Evolutionary conservation across 78 protist genomes (phyloP).

Genomic region (Tieghemostelium lacteum): DNA sequence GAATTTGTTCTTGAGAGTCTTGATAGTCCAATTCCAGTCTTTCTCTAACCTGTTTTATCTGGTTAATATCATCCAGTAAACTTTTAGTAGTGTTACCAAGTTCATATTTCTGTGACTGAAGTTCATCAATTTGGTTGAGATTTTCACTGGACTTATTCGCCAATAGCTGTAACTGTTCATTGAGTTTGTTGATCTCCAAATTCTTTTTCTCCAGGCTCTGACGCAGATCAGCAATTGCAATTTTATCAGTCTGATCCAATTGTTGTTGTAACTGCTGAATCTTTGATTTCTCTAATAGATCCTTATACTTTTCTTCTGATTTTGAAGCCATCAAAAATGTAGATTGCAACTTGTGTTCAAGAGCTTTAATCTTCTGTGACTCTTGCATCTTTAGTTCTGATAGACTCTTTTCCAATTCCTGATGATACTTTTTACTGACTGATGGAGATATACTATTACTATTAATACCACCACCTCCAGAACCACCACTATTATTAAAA

Average conservation of each 20-base stretch:
- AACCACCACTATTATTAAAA: neutral
- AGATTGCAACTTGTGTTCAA: conserved; percentile 42
- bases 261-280: conserved; percentile 13
- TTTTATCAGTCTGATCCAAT: neutral
- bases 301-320: conserved; percentile 46
- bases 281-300: conserved; percentile 55
- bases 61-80: no score
- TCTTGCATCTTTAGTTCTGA: conserved; percentile 12
- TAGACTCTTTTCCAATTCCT: conserved; percentile 1
- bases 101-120: neutral
- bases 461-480: neutral
- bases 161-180: no score
- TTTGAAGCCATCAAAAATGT: conserved; percentile 66
- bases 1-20: no score
- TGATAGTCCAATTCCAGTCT: no score
- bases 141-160: no score
- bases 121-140: no score
- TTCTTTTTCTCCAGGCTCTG: conserved; percentile 34
- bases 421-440: neutral
- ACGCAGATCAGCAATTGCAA: conserved; percentile 14
- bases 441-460: neutral
- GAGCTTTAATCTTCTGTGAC: conserved; percentile 1
- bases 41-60: no score
- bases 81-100: neutral
- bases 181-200: neutral